phyloP scores from a whole-genome alignment of 2,329 filamentous ascomycete species.

The Verticillium albo-atrum region DNA sequence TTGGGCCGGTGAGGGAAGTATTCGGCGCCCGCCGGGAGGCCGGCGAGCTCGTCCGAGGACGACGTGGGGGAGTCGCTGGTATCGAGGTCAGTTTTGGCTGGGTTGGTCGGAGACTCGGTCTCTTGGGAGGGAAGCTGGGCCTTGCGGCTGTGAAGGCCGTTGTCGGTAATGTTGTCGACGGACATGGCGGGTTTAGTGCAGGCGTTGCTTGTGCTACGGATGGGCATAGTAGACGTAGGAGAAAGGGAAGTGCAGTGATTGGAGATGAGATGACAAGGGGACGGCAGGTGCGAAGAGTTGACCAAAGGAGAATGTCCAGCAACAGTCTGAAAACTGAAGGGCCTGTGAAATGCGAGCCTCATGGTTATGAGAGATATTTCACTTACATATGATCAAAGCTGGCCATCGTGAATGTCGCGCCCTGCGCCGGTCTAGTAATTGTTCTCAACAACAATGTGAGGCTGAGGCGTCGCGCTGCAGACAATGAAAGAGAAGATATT shows the following conservation, averaged over 20 bases:
- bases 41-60: slow-evolving; percentile 13
- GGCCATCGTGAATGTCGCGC: background rate
- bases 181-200: background rate
- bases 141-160: background rate
- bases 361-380: background rate
- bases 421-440: background rate
- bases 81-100: slow-evolving; percentile 13
- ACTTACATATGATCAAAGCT: background rate
- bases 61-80: slow-evolving; percentile 6
- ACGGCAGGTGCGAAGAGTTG: too few relatives aligned
- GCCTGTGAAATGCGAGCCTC: background rate
- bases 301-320: too few relatives aligned
- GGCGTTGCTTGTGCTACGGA: background rate
- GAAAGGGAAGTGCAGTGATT: background rate
- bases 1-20: slow-evolving; percentile 44
- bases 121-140: background rate
- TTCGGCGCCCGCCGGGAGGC: slow-evolving; percentile 18
- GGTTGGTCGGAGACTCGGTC: background rate
- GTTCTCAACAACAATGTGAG: background rate
- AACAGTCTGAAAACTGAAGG: too few relatives aligned
- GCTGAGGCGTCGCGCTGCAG: background rate
- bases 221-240: background rate
- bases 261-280: too few relatives aligned
- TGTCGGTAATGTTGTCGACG: background rate
- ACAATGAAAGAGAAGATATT: background rate